A percentile compares a stretch with the other conserved stretches of the same genome.
phyloP scores from a whole-genome alignment of 768 basidiomycete genomes.

The Mycena venus region DNA sequence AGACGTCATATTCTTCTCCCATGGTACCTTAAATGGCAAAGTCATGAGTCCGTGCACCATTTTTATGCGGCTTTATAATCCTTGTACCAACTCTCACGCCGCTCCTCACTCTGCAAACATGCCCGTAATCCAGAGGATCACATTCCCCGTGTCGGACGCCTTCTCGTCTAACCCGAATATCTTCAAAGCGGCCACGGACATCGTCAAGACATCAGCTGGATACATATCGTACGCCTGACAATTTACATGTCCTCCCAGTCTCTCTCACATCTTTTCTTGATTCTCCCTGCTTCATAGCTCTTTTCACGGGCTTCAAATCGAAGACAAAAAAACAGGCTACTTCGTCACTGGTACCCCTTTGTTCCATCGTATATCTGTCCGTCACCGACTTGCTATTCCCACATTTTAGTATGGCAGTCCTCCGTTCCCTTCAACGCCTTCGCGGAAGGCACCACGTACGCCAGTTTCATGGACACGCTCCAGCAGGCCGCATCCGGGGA shows the following conservation, averaged over 20 bases:
- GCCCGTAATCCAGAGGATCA: neutral
- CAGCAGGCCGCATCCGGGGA: neutral
- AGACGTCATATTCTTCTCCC: too few relatives aligned
- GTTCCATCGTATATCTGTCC: neutral
- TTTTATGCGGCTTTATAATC: too few relatives aligned
- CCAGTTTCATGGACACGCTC: neutral
- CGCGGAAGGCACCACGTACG: neutral
- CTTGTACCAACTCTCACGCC: too few relatives aligned
- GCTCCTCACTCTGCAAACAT: neutral
- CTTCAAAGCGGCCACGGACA: neutral
- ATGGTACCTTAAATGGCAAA: too few relatives aligned
- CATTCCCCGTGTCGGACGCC: neutral
- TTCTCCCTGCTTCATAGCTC: neutral
- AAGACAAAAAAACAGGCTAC: neutral
- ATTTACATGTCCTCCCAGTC: neutral
- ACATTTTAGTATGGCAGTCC: neutral
- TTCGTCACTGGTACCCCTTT: neutral
- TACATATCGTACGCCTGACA: neutral
- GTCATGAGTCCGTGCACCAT: too few relatives aligned
- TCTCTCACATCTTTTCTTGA: neutral
- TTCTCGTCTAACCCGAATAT: neutral
- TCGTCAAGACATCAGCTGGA: neutral
- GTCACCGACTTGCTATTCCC: neutral
- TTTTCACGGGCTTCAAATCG: slow-evolving; percentile 3
- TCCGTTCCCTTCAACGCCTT: neutral